Percentiles rank a stretch among this genome's conserved stretches.
Conservation (phyloP, 345 rosid species). For the Turnera subulata region DNA sequence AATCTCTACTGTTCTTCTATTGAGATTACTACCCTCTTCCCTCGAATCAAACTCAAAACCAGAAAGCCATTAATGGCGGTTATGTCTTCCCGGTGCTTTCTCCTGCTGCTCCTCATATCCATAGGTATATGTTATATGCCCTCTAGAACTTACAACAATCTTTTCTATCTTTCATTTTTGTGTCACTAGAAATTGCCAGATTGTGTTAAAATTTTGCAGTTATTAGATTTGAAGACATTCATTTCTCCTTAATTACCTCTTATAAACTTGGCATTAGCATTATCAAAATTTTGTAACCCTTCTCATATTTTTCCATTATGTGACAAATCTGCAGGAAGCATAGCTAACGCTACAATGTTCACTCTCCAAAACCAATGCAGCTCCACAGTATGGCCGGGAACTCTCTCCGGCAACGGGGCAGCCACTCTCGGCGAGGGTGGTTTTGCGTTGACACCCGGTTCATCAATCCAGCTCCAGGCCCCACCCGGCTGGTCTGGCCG, state of each 20-base stretch:
- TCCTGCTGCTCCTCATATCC: slow-evolving; percentile 23
- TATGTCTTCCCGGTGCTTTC: slow-evolving; percentile 3
- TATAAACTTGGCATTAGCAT: too few species aligned
- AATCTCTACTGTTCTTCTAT: not conserved
- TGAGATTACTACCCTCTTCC: not conserved
- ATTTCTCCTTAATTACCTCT: too few species aligned
- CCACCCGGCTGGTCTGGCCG: slow-evolving; percentile 87
- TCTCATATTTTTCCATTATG: too few species aligned
- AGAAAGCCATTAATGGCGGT: slow-evolving; percentile 17
- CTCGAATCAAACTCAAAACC: not conserved
- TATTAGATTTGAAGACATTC: not conserved
- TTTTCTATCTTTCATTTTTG: not conserved
- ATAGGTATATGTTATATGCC: slow-evolving; percentile 10
- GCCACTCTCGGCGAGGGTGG: slow-evolving; percentile 70
- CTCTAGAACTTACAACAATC: not conserved
- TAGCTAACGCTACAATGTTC: slow-evolving; percentile 52
- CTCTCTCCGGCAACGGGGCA: slow-evolving; percentile 57
- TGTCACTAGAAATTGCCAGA: not conserved
- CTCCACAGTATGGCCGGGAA: slow-evolving; percentile 85
- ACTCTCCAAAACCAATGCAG: slow-evolving; percentile 66
- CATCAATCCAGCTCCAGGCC: slow-evolving; percentile 49
- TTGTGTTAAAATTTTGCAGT: not conserved
- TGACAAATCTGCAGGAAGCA: slow-evolving; percentile 21
- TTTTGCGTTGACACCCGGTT: slow-evolving; percentile 46
- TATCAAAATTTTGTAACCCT: too few species aligned